Conservation (phyloP, 768 basidiomycete genomes). For the Leccinum subtestaceum region DNA sequence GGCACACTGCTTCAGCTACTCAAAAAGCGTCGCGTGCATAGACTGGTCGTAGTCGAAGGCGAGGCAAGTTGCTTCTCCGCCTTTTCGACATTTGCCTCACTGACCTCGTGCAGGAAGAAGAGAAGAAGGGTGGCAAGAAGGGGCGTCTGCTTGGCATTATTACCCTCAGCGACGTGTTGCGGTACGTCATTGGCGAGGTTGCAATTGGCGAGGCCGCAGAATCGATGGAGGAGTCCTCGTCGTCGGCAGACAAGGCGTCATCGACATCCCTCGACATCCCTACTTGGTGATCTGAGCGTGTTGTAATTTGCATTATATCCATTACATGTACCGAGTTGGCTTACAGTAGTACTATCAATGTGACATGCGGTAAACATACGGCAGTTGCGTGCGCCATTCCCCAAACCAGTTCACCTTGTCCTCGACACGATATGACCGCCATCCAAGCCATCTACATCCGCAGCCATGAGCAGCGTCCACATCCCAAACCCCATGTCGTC, state of each 20-base stretch:
- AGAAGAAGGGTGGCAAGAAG: constrained; percentile 74
- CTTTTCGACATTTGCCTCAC: background rate
- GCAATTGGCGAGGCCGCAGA: constrained; percentile 47
- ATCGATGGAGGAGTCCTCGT: constrained; percentile 29
- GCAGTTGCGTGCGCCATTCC: background rate
- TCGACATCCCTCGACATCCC: constrained; percentile 14
- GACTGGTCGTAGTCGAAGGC: constrained; percentile 92
- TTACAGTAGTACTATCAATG: background rate
- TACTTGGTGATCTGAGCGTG: constrained; percentile 8
- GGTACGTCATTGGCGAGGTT: constrained; percentile 73
- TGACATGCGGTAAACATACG: constrained; percentile 12
- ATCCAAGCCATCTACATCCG: constrained; percentile 76
- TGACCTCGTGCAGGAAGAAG: constrained; percentile 62
- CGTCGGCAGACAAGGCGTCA: constrained; percentile 13
- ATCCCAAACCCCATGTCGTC: constrained; percentile 77
- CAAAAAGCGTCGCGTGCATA: constrained; percentile 90
- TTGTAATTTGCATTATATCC: background rate
- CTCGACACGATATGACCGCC: constrained; percentile 49
- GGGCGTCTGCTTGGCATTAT: constrained; percentile 84
- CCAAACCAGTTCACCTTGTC: constrained; percentile 4
- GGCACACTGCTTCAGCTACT: constrained; percentile 88
- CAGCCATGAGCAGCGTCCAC: constrained; percentile 61
- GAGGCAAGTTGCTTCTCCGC: constrained; percentile 48
- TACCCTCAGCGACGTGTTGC: constrained; percentile 84
- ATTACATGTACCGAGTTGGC: background rate